Evolutionary conservation across 2,329 filamentous ascomycete species (phyloP), one percentile per base, ranked within the genome.

Genomic region (Colletotrichum ledebouriae): DNA sequence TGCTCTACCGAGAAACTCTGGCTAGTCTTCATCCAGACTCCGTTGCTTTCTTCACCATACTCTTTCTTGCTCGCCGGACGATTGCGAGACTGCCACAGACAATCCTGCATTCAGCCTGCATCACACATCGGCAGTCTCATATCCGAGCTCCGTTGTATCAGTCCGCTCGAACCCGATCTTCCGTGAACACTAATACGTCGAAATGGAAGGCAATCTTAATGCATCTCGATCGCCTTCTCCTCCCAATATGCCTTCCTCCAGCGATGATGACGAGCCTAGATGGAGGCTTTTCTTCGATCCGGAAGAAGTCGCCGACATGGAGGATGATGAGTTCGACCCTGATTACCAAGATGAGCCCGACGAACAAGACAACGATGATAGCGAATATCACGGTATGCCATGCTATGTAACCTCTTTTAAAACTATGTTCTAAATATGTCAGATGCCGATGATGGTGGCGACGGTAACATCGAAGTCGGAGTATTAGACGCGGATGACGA

Each of bases 271-370:
- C 12, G 15, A 39, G 22, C 41, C 50, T 11, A 55, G 25, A 13
- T 66, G 66, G 66, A 50, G 52, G 34, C 20, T 46, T 15, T 67
- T 50, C 25, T 60, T 66, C 46, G 58, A 55, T 11, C 25, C 20
- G 42, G 68, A 67, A 29, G 71, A 71, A 44, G 41, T 50, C 6
- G 73, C 72, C n/a, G 76, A 78, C 42, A 75, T 78, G 5, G 76
- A 78, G 11, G 77, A 78, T 13, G 79, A 78, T 20, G 75, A 76
- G n/a, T 77, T 78, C 20, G 72, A 74, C 15, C 67, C 70, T 9
- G 73, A 77, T 12, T 72, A 72, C 42, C 61, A 72, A 49, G 72
- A 76, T n/a, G 73, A 73, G 37, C 57, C 76, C 2, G 74, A 75
- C 6, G 74, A 71, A 15, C 72, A 73, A 3, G 72, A 72, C 2